phyloP scores from a whole-genome alignment of 106 monocot genomes.

The Dendrobium chrysotoxum region DNA sequence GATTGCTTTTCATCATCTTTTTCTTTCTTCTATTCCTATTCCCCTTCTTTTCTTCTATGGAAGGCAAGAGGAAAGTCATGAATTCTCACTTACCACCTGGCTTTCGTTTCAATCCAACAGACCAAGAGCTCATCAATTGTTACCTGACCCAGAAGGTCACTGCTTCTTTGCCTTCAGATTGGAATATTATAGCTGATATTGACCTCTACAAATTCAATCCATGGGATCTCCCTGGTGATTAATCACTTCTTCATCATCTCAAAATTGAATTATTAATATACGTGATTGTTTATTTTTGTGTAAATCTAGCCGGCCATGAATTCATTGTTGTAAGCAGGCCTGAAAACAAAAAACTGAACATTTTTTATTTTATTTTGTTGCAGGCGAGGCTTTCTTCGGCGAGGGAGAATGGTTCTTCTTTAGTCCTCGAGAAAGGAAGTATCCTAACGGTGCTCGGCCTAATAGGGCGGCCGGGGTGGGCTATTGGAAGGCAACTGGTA shows the following conservation, averaged over 20 bases:
- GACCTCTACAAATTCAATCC: constrained; percentile 20
- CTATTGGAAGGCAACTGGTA: constrained; percentile 7
- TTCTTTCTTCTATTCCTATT: neutral
- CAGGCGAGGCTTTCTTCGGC: constrained; percentile 1
- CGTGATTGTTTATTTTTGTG: no score
- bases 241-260: neutral
- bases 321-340: neutral
- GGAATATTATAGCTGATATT: constrained; percentile 11
- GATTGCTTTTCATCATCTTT: neutral
- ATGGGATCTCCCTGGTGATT: constrained; percentile 18
- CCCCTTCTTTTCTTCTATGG: constrained; percentile 5
- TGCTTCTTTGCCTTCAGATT: neutral
- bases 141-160: constrained; percentile 14
- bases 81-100: constrained; percentile 16
- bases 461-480: neutral
- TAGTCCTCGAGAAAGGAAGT: neutral
- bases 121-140: constrained; percentile 16
- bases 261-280: no score
- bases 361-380: neutral
- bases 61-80: neutral
- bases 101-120: constrained; percentile 21
- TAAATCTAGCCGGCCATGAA: no score
- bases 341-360: neutral
- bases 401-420: constrained; percentile 9
- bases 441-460: neutral